Base-by-base conservation (phyloP, 2,329 filamentous ascomycete species). In the Neoarthrinium moseri region DNA sequence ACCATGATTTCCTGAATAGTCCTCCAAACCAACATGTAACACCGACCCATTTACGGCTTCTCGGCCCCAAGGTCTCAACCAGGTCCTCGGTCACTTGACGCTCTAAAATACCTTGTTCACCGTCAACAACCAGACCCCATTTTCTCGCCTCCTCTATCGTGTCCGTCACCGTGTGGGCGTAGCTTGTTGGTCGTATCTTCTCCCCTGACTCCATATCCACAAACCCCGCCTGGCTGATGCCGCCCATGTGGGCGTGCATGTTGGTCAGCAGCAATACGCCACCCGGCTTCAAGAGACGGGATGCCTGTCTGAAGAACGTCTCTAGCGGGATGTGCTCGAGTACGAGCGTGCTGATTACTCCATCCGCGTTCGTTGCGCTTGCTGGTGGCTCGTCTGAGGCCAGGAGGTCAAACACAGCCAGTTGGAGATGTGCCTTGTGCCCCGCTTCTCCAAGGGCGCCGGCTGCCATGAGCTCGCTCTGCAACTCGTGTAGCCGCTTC, bases 171-270 rank as follows among this genome's bases (percentile, higher is more conserved):
- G 66, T 70, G 65, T 87, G 74, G 32, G 73, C 72, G 61, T 75
- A 85, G 57, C 81, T 86, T 22, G 64, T 70, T 1, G 80, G 80
- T 37, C 79, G 66, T 13, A 87, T 72, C 66, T 86, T 86, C 38
- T 71, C 66, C 4, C 74, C 75, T 1, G 73, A 72, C 15, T 61
- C 63, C 6, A 61, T 60, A 57, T 81, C 78, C 11, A 80, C 68
- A 55, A 87, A 86, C 0, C 83, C 83, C 0, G 83, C 83, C 56
- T 83, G 80, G 21, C 74, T 77, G 13, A 73, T 68, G 12, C 51
- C 51, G 1, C 81, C 82, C 81, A 86, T 86, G 3, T 84, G 77
- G 2, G 72, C 63, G 58, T 87, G 83, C 83, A 87, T 87, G 55
- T 86, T 86, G 1, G 81, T 86, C n/a, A 86, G 56, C 8, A 86